Base-by-base conservation (phyloP, 208 protist genomes). In the Angomonas deanei region DNA sequence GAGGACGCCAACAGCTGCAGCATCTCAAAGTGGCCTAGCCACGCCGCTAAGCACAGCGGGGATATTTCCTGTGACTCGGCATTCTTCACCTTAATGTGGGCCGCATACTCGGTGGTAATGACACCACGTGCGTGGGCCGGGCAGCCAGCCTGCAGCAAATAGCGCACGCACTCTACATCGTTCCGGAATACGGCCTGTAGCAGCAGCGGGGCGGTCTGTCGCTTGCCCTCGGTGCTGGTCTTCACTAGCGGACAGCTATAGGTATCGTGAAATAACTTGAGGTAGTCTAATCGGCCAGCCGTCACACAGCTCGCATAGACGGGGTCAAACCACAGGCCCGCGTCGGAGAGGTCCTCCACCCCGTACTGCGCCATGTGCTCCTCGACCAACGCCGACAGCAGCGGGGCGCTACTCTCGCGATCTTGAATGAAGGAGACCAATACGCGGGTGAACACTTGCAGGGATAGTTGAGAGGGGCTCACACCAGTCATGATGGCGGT, bases 41-140 rank as follows among this genome's bases (percentile, higher is more conserved):
- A 87, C 61, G 85, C 85, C 21, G 82, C 82, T 17, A 87, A 30
- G 59, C 76, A 82, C 42, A 88, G 70, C 6, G 84, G 81, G 33
- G 76, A 82, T n/a, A 86, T 62, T 13, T 55, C 3, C 28, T 56
- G 66, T 15, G 70, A 59, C 38, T 74, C 70, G 3, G 68, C 62
- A 26, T 66, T 54, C 60, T 74, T 65, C 27, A 74, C 39, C 17
- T 30, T 56, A 2, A 76, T 55, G 33, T 63, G 38, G 6, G 46
- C 30, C 0, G 60, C 63, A 63, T 77, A 76, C 13, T 49, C 58
- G 8, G 32, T 13, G 2, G 54, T 72, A 30, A 58, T 49, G 26
- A 49, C 27, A 26, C 62, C 57, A 4, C 68, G 60, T 48, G 53
- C 53, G 39, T 81, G 69, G 33, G 75, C 48, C 36, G 73, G 24